Conservation (phyloP, 306 rosid genomes). For the Ochetophila trinervis region DNA sequence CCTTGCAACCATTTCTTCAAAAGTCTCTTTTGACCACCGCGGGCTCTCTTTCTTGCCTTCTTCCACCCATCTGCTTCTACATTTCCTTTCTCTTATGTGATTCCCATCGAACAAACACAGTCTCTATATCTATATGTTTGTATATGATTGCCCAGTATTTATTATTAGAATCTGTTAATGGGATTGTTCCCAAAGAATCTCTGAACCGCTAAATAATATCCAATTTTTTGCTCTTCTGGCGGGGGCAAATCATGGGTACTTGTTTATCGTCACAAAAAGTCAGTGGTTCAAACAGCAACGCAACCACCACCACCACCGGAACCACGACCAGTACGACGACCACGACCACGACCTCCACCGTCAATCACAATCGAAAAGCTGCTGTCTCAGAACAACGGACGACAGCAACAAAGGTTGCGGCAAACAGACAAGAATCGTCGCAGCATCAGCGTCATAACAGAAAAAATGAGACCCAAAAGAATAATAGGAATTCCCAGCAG, state of each 20-base stretch:
- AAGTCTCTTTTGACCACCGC: slow-evolving; percentile 67
- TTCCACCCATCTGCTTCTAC: slow-evolving; percentile 66
- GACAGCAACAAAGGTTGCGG: neutral
- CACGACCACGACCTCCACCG: slow-evolving; percentile 14
- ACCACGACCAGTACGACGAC: slow-evolving; percentile 22
- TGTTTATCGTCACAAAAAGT: slow-evolving; percentile 36
- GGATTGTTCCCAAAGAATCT: slow-evolving; percentile 34
- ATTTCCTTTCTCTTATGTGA: slow-evolving; percentile 27
- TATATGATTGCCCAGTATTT: slow-evolving; percentile 19
- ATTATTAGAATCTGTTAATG: slow-evolving; percentile 10
- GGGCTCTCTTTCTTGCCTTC: slow-evolving; percentile 60
- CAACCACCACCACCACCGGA: slow-evolving; percentile 3
- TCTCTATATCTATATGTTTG: neutral
- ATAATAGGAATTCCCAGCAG: slow-evolving; percentile 22
- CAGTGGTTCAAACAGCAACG: slow-evolving; percentile 41
- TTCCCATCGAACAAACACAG: neutral
- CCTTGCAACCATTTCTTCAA: neutral
- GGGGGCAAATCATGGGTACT: slow-evolving; percentile 30
- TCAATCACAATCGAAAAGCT: slow-evolving; percentile 35
- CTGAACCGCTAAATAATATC: neutral
- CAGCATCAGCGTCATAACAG: slow-evolving; percentile 27
- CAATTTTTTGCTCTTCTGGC: neutral
- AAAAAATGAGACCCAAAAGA: slow-evolving; percentile 36
- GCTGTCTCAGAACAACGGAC: slow-evolving; percentile 21
- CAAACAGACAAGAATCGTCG: slow-evolving; percentile 15